Conservation (phyloP, 129 eudicot genomes). For the Lactuca saligna region DNA sequence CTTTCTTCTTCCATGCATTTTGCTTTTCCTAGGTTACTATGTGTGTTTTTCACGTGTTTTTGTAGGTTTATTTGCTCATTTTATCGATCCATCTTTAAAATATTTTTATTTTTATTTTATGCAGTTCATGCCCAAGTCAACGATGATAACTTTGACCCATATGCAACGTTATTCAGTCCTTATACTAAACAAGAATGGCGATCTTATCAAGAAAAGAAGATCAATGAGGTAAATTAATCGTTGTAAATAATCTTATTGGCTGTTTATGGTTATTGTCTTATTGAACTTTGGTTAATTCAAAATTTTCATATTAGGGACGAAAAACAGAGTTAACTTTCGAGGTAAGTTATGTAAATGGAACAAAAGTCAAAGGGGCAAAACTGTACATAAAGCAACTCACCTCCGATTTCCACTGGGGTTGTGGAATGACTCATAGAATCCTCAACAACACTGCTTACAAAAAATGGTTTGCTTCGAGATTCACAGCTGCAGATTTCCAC, state of each 20-base stretch:
- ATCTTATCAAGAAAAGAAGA: conserved; percentile 36
- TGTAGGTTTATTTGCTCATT: neutral
- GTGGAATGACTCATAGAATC: conserved; percentile 43
- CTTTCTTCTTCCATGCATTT: conserved; percentile 24
- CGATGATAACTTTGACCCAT: conserved; percentile 13
- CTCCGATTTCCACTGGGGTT: conserved; percentile 48
- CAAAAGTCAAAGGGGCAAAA: conserved; percentile 32
- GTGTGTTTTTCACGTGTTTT: neutral
- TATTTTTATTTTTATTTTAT: neutral
- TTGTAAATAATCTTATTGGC: no score
- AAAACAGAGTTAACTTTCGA: conserved; percentile 34
- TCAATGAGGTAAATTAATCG: conserved; percentile 20
- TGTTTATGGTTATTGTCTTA: no score
- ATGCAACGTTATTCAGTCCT: conserved; percentile 31
- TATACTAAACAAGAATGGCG: conserved; percentile 46
- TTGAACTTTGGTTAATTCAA: no score
- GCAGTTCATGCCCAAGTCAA: conserved; percentile 11
- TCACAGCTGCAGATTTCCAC: conserved; percentile 49
- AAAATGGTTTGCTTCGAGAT: conserved; percentile 43
- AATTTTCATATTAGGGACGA: conserved; percentile 22
- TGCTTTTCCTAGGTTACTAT: conserved; percentile 25
- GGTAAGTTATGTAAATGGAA: conserved; percentile 29
- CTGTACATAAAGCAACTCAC: conserved; percentile 31
- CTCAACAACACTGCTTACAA: conserved; percentile 36
- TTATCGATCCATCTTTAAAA: neutral